Evolutionary conservation across 139 green algal species (phyloP).

Genomic region (Chlorella sorokiniana): DNA sequence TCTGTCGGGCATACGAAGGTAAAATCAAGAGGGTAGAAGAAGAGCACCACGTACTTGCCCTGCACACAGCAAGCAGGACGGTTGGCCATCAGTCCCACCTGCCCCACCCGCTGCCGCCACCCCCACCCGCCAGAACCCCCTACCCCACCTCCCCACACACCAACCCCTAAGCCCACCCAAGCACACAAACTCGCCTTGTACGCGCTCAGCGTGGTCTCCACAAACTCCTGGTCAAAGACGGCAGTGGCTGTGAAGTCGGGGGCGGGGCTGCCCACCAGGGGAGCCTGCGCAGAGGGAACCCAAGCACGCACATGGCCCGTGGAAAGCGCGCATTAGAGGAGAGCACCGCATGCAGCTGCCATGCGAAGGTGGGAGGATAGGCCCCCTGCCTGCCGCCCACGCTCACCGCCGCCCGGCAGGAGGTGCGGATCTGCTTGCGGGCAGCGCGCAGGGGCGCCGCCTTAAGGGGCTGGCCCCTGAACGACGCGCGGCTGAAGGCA

Average conservation of each 20-base stretch:
- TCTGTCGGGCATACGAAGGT: slow-evolving; percentile 95
- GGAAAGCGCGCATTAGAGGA: too few species aligned
- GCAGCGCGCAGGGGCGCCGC: slow-evolving; percentile 8
- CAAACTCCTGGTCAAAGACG: slow-evolving; percentile 93
- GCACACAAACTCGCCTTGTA: slow-evolving; percentile 68
- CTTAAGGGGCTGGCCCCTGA: slow-evolving; percentile 5
- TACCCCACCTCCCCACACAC: neutral
- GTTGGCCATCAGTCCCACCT: neutral
- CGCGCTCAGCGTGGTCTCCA: slow-evolving; percentile 85
- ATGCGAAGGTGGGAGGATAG: too few species aligned
- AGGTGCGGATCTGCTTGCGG: slow-evolving; percentile 19
- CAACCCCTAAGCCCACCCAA: neutral
- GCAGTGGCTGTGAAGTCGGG: slow-evolving; percentile 94
- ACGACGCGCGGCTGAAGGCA: neutral
- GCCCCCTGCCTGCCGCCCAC: neutral
- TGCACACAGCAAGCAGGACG: slow-evolving; percentile 24
- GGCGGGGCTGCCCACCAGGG: slow-evolving; percentile 80
- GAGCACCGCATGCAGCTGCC: too few species aligned
- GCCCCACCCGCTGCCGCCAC: neutral
- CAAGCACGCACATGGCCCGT: too few species aligned
- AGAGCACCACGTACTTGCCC: slow-evolving; percentile 98
- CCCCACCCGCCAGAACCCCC: too few species aligned
- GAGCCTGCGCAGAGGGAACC: too few species aligned
- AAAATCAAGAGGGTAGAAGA: slow-evolving; percentile 99
- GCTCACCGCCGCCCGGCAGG: slow-evolving; percentile 9